Conservation (phyloP, 2,329 filamentous ascomycete species). For the Diaporthe longicolla region DNA sequence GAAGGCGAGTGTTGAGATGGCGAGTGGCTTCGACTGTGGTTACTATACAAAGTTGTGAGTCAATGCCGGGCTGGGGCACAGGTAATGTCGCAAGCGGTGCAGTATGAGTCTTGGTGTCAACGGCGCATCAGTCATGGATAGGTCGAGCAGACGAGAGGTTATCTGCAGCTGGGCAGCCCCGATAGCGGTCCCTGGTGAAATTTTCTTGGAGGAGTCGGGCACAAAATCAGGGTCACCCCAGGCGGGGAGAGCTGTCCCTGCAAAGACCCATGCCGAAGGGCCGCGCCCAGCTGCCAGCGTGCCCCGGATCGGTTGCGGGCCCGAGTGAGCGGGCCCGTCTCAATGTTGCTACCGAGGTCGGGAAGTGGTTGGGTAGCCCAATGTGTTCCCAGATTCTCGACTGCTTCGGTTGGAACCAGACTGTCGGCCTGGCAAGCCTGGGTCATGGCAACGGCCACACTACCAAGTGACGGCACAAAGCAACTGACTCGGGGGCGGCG, state of each 20-base stretch:
- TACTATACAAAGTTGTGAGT: background rate
- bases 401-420: constrained; percentile 20
- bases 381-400: background rate
- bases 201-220: constrained; percentile 29
- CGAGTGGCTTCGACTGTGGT: background rate
- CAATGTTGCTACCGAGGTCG: constrained; percentile 22
- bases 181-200: constrained; percentile 37
- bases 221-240: background rate
- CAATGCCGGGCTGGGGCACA: constrained; percentile 5
- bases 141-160: constrained; percentile 11
- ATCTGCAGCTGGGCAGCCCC: constrained; percentile 24
- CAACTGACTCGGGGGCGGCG: constrained; percentile 11
- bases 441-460: background rate
- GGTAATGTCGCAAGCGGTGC: background rate
- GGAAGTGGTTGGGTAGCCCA: too few relatives aligned
- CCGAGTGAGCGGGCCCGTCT: background rate
- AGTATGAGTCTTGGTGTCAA: background rate
- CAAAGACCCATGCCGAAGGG: constrained; percentile 5
- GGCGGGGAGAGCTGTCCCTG: background rate
- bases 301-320: background rate
- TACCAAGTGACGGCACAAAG: background rate
- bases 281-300: background rate
- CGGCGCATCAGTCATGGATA: constrained; percentile 24
- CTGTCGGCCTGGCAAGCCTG: constrained; percentile 3
- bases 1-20: background rate